Evolutionary conservation across 805 yeast species (phyloP).

Genomic region (Metschnikowia cubensis): DNA sequence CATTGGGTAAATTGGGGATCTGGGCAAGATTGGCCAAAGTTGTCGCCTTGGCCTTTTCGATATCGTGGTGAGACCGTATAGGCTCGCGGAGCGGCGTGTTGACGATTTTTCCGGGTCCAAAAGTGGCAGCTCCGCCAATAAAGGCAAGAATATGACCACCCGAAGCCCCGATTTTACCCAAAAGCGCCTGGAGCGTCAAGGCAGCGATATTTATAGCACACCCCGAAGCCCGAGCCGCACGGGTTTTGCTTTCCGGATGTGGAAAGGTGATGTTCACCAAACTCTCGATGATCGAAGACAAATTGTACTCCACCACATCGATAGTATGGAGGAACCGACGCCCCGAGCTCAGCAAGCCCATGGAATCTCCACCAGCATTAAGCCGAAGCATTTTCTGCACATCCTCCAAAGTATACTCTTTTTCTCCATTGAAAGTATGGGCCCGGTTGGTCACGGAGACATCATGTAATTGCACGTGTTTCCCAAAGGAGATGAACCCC

Average conservation of each 20-base stretch:
- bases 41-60: constrained; percentile 39
- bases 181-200: constrained; percentile 32
- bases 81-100: constrained; percentile 55
- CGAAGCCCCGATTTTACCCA: constrained; percentile 40
- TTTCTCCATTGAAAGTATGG: constrained; percentile 54
- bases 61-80: constrained; percentile 62
- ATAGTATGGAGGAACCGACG: constrained; percentile 45
- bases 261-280: constrained; percentile 50
- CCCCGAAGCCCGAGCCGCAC: constrained; percentile 57
- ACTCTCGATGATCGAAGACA: constrained; percentile 46
- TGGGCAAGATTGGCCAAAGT: constrained; percentile 22
- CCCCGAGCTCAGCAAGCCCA: constrained; percentile 6
- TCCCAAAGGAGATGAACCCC: constrained; percentile 58
- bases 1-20: constrained; percentile 30
- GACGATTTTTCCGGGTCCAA: constrained; percentile 62
- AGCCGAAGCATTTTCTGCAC: constrained; percentile 46
- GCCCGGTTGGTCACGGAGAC: constrained; percentile 23
- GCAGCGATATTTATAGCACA: constrained; percentile 51
- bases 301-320: constrained; percentile 46
- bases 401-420: constrained; percentile 46
- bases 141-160: constrained; percentile 56
- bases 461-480: constrained; percentile 56
- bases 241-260: constrained; percentile 34
- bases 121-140: constrained; percentile 62
- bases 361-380: constrained; percentile 21